Evolutionary conservation across 306 rosid species (phyloP), one percentile per base, ranked within the genome.

Genomic region (Senna tora): DNA sequence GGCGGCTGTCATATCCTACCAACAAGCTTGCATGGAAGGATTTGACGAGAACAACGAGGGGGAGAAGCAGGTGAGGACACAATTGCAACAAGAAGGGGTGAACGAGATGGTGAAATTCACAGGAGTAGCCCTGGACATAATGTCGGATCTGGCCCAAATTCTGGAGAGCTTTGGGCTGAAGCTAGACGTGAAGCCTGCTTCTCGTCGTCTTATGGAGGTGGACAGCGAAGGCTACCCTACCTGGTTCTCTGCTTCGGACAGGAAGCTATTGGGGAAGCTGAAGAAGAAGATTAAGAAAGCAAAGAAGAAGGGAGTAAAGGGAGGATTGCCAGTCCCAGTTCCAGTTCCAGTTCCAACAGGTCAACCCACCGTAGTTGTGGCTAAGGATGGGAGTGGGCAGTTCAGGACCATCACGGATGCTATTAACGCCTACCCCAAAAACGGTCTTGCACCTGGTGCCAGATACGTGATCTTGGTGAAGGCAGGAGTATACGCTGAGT

Each of bases 311-410:
- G 67, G 47, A 17, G 30, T 17, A 5, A 46, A 61, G 39, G 39
- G 39, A 36, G 30, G 30, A 25, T n/a, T n/a, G n/a, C 2, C 30
- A 25, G 30, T 25, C 1, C 30, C 30, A 25, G 2, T 1, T 25
- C 2, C 30, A 25, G 30, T 25, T 1, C 30, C 30, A 25, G 2
- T 1, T 25, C 39, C 39, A 36, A 7, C 5, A 1, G 2, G 36
- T 15, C 17, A 16, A 10, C 80, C 87, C 17, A 66, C 84, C 9
- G 89, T 59, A 0, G 75, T 87, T 10, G 92, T 87, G 14, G 92
- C 92, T n/a, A 52, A 84, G 66, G 92, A 87, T 42, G 87, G 92
- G 1, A 84, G 84, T 6, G 89, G 89, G 2, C 69, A 78, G 5
- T 87, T 36, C 63, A 87, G 56, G 16, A 84, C 71, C 54, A 76